Conservation (phyloP, 208 protist genomes). For the Acanthamoeba divionensis region DNA sequence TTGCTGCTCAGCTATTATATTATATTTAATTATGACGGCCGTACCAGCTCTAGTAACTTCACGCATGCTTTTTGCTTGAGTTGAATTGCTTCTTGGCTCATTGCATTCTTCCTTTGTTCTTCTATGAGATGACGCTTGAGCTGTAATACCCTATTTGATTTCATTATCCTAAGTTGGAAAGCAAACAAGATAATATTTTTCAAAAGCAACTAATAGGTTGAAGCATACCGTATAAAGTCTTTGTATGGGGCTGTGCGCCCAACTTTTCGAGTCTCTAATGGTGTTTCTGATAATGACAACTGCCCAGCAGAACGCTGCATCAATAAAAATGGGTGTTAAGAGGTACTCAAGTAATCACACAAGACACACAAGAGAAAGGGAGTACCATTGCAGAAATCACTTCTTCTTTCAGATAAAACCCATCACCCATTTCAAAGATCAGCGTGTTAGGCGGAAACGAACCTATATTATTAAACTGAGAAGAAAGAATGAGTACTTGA, state of each 20-base stretch:
- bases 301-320: neutral
- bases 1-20: too few species aligned
- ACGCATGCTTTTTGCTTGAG: too few species aligned
- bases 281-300: neutral
- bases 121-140: too few species aligned
- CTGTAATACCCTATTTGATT: too few species aligned
- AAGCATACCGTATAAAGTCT: neutral
- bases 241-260: conserved; percentile 3
- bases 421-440: conserved; percentile 44
- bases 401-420: conserved; percentile 25
- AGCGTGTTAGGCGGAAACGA: conserved; percentile 14
- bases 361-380: neutral
- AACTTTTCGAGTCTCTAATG: neutral
- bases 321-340: neutral
- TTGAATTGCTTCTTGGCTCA: too few species aligned
- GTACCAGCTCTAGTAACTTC: too few species aligned
- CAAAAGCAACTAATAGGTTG: neutral
- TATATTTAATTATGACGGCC: too few species aligned
- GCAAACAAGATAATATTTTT: too few species aligned
- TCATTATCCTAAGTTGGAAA: too few species aligned
- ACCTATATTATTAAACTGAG: neutral
- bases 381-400: conserved; percentile 14
- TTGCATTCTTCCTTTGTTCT: too few species aligned
- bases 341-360: neutral
- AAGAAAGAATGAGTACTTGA: neutral